Conservation (phyloP, 1,284 basidiomycete species). For the Pyrrhoderma lamaoense region DNA sequence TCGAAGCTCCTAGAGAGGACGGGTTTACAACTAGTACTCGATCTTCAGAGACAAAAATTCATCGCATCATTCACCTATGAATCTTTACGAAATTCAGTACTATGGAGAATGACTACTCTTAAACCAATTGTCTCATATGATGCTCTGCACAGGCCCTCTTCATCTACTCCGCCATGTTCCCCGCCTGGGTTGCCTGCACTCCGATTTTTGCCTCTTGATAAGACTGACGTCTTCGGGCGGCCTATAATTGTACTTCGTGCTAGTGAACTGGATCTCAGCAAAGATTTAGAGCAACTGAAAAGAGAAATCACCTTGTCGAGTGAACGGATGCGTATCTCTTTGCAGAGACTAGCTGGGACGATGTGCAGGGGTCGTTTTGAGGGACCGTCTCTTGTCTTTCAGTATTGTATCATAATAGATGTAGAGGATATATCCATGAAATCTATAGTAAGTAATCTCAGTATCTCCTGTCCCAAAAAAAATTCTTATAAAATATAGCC, state of each 20-base stretch:
- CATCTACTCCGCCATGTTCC: constrained; percentile 6
- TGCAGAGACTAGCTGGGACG: constrained; percentile 34
- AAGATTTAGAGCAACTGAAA: constrained; percentile 33
- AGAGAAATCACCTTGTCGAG: constrained; percentile 39
- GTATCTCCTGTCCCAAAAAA: neutral
- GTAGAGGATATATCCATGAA: constrained; percentile 51
- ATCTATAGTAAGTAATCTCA: constrained; percentile 41
- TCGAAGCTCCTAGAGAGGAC: too few species aligned
- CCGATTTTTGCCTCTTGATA: constrained; percentile 44
- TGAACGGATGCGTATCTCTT: constrained; percentile 48
- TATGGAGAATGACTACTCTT: constrained; percentile 51
- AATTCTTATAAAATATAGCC: constrained; percentile 38
- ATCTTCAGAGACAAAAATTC: constrained; percentile 55
- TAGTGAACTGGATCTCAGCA: constrained; percentile 30
- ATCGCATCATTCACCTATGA: constrained; percentile 57
- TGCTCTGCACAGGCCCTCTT: neutral
- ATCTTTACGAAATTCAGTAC: constrained; percentile 44
- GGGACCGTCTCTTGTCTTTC: constrained; percentile 36
- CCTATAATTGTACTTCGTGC: constrained; percentile 47
- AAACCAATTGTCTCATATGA: constrained; percentile 28
- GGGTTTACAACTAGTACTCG: neutral
- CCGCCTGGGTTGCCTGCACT: constrained; percentile 27
- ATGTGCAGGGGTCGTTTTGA: neutral
- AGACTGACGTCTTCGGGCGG: constrained; percentile 52
- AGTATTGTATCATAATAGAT: constrained; percentile 67